Conservation (phyloP, 257 asterid species). For the Scutellaria barbata region DNA sequence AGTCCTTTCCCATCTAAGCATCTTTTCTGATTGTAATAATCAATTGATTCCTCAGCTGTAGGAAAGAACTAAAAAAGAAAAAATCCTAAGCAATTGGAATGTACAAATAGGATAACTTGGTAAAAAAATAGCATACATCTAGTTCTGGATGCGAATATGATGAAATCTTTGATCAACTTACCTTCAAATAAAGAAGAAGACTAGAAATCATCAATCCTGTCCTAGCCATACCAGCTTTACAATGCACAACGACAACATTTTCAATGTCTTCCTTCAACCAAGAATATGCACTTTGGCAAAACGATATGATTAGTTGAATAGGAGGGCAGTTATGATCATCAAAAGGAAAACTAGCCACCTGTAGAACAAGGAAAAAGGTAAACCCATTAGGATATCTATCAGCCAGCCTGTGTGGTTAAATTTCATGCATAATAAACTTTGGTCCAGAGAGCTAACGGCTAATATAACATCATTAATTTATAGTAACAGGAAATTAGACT, state of each 20-base stretch:
- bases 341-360: conserved; percentile 97
- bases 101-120: conserved; percentile 18
- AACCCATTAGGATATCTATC: conserved; percentile 23
- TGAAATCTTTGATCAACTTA: conserved; percentile 31
- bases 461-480: neutral
- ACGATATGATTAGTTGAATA: conserved; percentile 81
- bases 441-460: conserved; percentile 15
- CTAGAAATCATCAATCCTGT: conserved; percentile 99
- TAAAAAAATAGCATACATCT: neutral
- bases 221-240: conserved; percentile 99
- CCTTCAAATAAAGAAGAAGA: conserved; percentile 91
- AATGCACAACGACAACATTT: conserved; percentile 97
- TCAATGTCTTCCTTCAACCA: conserved; percentile 99
- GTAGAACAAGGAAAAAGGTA: conserved; percentile 31
- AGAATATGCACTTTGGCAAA: conserved; percentile 99
- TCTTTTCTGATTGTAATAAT: conserved; percentile 94
- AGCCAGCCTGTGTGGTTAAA: conserved; percentile 9
- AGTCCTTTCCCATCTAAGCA: conserved; percentile 95
- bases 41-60: conserved; percentile 95
- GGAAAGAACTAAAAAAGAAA: conserved; percentile 79
- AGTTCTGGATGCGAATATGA: conserved; percentile 1
- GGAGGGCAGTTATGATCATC: conserved; percentile 99
- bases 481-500: neutral
- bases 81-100: conserved; percentile 30
- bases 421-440: conserved; percentile 15